A percentile compares a stretch with the other conserved stretches of the same genome.
Evolutionary conservation across 768 basidiomycete species (phyloP).

Genomic region (Tylopilus sp.): DNA sequence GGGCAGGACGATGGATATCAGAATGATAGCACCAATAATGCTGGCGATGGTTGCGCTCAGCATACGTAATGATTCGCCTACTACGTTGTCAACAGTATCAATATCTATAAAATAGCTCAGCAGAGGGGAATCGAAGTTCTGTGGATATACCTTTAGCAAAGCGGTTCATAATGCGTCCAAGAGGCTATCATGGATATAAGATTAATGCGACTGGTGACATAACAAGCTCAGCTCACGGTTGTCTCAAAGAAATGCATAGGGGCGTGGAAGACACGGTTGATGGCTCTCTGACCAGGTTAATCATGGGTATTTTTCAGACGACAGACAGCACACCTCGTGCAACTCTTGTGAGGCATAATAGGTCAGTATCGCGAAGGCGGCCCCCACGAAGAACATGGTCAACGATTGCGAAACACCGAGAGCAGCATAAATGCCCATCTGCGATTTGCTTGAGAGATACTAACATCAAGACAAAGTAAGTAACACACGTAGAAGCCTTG

Average conservation of each 20-base stretch:
- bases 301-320: neutral
- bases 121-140: neutral
- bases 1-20: slow-evolving; percentile 74
- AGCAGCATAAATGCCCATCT: slow-evolving; percentile 82
- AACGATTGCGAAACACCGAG: slow-evolving; percentile 72
- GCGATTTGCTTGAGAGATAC: slow-evolving; percentile 1
- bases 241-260: slow-evolving; percentile 93
- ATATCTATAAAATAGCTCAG: slow-evolving; percentile 42
- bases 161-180: slow-evolving; percentile 87
- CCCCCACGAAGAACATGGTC: slow-evolving; percentile 64
- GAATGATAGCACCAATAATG: slow-evolving; percentile 72
- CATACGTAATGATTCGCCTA: slow-evolving; percentile 77
- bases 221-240: slow-evolving; percentile 43
- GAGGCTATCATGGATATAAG: slow-evolving; percentile 42
- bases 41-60: slow-evolving; percentile 57
- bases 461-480: slow-evolving; percentile 27
- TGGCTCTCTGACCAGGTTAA: slow-evolving; percentile 44
- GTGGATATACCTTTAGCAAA: slow-evolving; percentile 66
- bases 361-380: slow-evolving; percentile 60
- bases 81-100: slow-evolving; percentile 74
- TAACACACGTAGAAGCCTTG: slow-evolving; percentile 68
- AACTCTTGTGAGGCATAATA: slow-evolving; percentile 74
- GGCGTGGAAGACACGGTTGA: slow-evolving; percentile 71
- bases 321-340: slow-evolving; percentile 46
- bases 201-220: neutral